phyloP scores from a whole-genome alignment of 768 basidiomycete species.

The Mycena olivaceomarginata region DNA sequence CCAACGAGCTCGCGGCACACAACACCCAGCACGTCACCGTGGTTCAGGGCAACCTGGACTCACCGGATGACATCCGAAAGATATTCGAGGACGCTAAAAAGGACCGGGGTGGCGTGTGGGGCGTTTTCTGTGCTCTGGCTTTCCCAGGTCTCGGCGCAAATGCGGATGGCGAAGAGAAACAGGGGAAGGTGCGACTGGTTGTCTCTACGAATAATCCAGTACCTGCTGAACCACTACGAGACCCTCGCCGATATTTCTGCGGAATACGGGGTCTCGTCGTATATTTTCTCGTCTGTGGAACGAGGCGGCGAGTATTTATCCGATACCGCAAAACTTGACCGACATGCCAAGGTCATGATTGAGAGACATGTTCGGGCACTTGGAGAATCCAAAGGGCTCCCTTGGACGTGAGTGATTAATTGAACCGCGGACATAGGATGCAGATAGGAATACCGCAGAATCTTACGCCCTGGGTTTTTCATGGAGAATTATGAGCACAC shows the following conservation, averaged over 20 bases:
- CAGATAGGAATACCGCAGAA: conserved; percentile 44
- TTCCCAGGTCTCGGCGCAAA: conserved; percentile 64
- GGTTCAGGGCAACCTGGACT: conserved; percentile 60
- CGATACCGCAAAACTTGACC: conserved; percentile 50
- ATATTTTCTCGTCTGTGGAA: conserved; percentile 61
- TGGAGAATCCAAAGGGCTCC: conserved; percentile 51
- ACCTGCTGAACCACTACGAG: conserved; percentile 42
- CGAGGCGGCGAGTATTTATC: conserved; percentile 60
- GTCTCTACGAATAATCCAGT: background rate
- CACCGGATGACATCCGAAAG: conserved; percentile 49
- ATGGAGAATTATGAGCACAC: conserved; percentile 65
- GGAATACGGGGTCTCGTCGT: conserved; percentile 58
- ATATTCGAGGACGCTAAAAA: conserved; percentile 59
- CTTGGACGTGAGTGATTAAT: conserved; percentile 59
- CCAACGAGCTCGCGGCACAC: conserved; percentile 48
- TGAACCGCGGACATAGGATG: background rate
- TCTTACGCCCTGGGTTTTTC: conserved; percentile 64
- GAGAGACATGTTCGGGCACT: conserved; percentile 58
- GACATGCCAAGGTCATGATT: conserved; percentile 59
- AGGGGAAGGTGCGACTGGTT: conserved; percentile 58
- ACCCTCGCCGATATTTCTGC: conserved; percentile 58
- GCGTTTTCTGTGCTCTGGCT: conserved; percentile 61
- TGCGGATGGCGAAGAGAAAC: conserved; percentile 60
- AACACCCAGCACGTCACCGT: conserved; percentile 51
- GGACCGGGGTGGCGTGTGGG: conserved; percentile 56